Conservation (phyloP, 306 rosid species). For the Senna tora region DNA sequence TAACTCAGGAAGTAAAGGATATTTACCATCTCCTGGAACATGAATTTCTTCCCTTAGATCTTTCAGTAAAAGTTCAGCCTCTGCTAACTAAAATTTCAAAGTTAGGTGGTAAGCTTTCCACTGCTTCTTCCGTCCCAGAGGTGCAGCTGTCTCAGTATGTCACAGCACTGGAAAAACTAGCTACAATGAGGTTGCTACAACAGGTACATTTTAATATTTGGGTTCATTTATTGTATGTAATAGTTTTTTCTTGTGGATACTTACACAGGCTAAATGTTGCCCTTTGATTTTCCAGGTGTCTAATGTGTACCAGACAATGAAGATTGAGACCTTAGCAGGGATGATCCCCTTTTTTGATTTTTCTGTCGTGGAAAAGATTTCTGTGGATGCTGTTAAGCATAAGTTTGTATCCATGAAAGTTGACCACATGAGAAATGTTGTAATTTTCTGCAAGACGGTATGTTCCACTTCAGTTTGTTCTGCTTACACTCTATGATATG, state of each 20-base stretch:
- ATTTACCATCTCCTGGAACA: conserved; percentile 85
- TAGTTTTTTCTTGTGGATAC: neutral
- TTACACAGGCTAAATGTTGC: conserved; percentile 12
- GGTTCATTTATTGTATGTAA: neutral
- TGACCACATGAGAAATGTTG: conserved; percentile 78
- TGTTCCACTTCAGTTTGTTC: neutral
- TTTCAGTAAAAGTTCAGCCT: conserved; percentile 77
- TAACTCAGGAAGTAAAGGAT: conserved; percentile 94
- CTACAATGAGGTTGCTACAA: conserved; percentile 91
- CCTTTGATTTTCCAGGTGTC: conserved; percentile 63
- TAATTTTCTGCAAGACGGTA: conserved; percentile 52
- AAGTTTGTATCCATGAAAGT: conserved; percentile 86
- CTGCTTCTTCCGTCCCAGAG: conserved; percentile 94
- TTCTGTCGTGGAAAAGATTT: conserved; percentile 78
- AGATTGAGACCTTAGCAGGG: conserved; percentile 70
- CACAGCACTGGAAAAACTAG: conserved; percentile 77
- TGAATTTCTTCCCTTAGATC: conserved; percentile 84
- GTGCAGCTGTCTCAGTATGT: conserved; percentile 83
- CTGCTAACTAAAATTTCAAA: conserved; percentile 71
- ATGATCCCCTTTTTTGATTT: conserved; percentile 88
- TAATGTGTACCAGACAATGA: conserved; percentile 81
- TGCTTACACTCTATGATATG: neutral
- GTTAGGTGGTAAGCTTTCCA: conserved; percentile 82
- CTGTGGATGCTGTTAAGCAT: conserved; percentile 94
- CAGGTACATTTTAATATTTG: conserved; percentile 58